Evolutionary conservation across 208 protist genomes (phyloP).

Genomic region (Trypanosoma cruzi): DNA sequence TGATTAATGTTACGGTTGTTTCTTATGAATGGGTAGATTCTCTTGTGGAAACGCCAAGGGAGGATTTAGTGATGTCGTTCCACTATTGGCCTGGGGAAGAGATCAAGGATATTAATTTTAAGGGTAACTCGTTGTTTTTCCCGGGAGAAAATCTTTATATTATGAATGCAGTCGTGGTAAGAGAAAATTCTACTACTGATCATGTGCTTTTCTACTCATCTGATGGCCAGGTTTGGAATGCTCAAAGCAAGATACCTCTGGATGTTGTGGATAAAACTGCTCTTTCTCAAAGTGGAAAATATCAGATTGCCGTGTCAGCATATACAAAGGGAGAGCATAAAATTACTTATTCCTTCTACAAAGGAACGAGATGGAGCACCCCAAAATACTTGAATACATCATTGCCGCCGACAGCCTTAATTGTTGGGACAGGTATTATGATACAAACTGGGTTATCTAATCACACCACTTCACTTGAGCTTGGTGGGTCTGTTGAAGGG

Average conservation of each 20-base stretch:
- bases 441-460: slow-evolving; percentile 29
- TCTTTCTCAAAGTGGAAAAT: slow-evolving; percentile 4
- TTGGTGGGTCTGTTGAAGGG: slow-evolving; percentile 19
- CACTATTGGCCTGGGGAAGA: slow-evolving; percentile 17
- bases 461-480: slow-evolving; percentile 10
- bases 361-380: slow-evolving; percentile 44
- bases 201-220: slow-evolving; percentile 36
- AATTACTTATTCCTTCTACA: slow-evolving; percentile 39
- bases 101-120: slow-evolving; percentile 42
- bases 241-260: slow-evolving; percentile 29
- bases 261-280: slow-evolving; percentile 11
- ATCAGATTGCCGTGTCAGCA: slow-evolving; percentile 19
- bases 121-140: slow-evolving; percentile 42
- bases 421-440: slow-evolving; percentile 26
- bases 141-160: slow-evolving; percentile 39
- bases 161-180: slow-evolving; percentile 42
- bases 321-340: slow-evolving; percentile 18
- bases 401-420: slow-evolving; percentile 31
- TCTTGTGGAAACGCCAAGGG: slow-evolving; percentile 21
- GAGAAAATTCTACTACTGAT: slow-evolving; percentile 23
- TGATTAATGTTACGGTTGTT: slow-evolving; percentile 26
- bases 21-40: slow-evolving; percentile 15
- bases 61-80: slow-evolving; percentile 20
- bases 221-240: slow-evolving; percentile 44
- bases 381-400: slow-evolving; percentile 38